Base-by-base conservation (phyloP, 2,329 filamentous ascomycete species). In the Akanthomyces muscarius region DNA sequence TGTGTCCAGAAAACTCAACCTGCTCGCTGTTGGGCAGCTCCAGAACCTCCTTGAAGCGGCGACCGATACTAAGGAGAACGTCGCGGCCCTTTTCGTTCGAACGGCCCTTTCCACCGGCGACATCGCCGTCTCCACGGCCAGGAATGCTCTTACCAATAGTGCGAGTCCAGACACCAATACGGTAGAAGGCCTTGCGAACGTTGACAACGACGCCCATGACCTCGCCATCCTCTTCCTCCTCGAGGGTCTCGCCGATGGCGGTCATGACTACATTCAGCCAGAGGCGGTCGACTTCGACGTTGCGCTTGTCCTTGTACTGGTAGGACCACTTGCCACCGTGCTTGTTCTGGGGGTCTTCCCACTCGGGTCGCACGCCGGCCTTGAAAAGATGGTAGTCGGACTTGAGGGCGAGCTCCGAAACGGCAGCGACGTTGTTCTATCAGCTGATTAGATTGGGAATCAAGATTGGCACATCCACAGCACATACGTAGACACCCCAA, bases 351-450 rank as follows among this genome's bases (percentile, higher is more conserved):
- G 87, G 84, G 76, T 99, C 95, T 79, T 99, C 95, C 95, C 95
- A 99, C 80, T 99, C 96, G 42, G 95, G 95, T 67, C 95, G 91
- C 66, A 99, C 91, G 68, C 93, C 93, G 71, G 89, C 89, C 84
- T 99, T 99, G 89, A 99, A 99, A 51, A 99, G 90, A 75, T 99
- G 96, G 81, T 99, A 99, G 78, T 99, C 95, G 74, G 95, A 97
- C 83, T 99, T 99, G 74, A 96, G 88, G 51, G 93, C 91, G 50
- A 99, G 89, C 72, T 98, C 92, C 70, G 94, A 97, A 70, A 96
- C 94, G 50, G 93, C 89, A 57, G 94, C 92, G 76, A 99, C 97
- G 78, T 99, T 99, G 85, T 99, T 99, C 96, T 99, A 64, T 23
- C 36, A 21, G 57, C 45, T 25, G 16, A 41, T 65, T 44, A 68